Conservation (phyloP, 805 yeast genomes). For the Saccharomycopsis javanensis region DNA sequence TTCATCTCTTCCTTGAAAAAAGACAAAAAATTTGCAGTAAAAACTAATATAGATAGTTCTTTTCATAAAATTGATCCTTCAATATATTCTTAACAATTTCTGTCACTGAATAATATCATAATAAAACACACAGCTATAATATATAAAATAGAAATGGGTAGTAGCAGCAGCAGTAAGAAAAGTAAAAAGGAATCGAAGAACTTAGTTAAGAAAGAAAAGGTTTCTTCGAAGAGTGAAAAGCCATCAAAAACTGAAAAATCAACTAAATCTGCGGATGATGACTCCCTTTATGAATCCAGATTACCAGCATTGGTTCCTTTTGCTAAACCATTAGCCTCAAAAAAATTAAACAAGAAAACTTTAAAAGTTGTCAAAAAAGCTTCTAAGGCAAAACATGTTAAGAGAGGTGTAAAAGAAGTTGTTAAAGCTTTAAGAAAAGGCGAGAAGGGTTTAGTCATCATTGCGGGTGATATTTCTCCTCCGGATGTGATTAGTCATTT, state of each 20-base stretch:
- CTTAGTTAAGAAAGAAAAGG: constrained; percentile 9
- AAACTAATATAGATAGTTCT: too few relatives aligned
- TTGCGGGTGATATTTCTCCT: constrained; percentile 98
- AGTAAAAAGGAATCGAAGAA: constrained; percentile 17
- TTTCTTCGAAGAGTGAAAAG: constrained; percentile 12
- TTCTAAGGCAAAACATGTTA: constrained; percentile 95
- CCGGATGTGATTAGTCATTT: constrained; percentile 94
- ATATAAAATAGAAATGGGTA: constrained; percentile 14
- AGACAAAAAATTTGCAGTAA: constrained; percentile 4
- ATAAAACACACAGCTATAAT: too few relatives aligned
- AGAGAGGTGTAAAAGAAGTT: constrained; percentile 98
- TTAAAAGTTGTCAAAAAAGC: constrained; percentile 96
- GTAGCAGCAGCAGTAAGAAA: constrained; percentile 17
- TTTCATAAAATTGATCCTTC: neutral
- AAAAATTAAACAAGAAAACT: constrained; percentile 90
- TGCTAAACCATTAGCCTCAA: constrained; percentile 91
- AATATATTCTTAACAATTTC: neutral
- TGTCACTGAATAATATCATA: neutral
- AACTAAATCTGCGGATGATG: constrained; percentile 47
- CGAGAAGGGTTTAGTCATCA: constrained; percentile 89
- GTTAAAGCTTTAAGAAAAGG: constrained; percentile 97
- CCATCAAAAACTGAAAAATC: constrained; percentile 27
- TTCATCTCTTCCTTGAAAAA: neutral
- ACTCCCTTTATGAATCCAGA: constrained; percentile 59
- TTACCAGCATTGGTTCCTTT: constrained; percentile 85